Base-by-base conservation (phyloP, 2,329 filamentous ascomycete species). In the Rhynchosporium secalis region DNA sequence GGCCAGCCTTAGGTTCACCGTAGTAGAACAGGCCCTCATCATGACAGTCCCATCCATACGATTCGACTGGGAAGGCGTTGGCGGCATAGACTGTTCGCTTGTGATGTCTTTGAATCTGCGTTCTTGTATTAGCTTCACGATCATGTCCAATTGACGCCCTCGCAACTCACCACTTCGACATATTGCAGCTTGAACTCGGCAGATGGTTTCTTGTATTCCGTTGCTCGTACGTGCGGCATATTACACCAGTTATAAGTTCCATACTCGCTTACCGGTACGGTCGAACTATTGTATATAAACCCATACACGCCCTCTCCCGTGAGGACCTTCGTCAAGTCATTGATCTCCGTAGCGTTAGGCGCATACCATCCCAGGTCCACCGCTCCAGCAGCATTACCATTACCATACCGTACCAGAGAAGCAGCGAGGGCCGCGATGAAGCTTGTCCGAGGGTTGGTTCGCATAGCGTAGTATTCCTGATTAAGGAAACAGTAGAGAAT, bases 191-290 rank as follows among this genome's bases (percentile, higher is more conserved):
- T 78, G 72, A 85, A 92, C n/a, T 82, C 82, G 0, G 75, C 66
- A 1, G 77, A 69, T 0, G 82, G 78, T 64, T 75, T 80, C 13
- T 80, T 74, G 71, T 95, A 95, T 70, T 91, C 88, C 13, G 75
- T 75, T 28, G 74, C 76, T 38, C 90, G 82, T n/a, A 90, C 88
- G 76, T 94, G 91, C 0, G 91, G 91, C 69, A 95, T 95, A 72
- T 95, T 93, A 76, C 91, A 95, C 81, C 81, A 94, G 74, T 94
- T 92, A 75, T 93, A 93, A 1, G 77, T 80, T 5, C 85, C 84
- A 75, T 90, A 88, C 43, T 78, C 68, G 0, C 75, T 72, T 59
- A 80, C 76, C 0, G 89, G 84, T 0, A 83, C 83, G 1, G 76
- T 68, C 1, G 88, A 91, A 40, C 82, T 81, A 71, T 91, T 86